phyloP scores from a whole-genome alignment of 257 asterid genomes.

The Parsonsia alboflavescens region DNA sequence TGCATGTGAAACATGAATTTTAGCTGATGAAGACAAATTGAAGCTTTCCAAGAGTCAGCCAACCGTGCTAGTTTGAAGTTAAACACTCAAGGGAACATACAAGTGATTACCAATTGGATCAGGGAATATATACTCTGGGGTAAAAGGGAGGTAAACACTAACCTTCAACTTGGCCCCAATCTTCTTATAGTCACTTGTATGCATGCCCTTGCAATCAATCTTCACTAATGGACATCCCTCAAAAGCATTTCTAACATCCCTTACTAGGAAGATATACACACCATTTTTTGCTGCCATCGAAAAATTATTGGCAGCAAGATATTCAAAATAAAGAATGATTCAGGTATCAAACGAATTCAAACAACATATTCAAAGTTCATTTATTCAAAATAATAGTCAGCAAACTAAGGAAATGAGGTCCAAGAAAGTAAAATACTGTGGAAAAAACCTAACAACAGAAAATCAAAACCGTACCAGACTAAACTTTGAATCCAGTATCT shows the following conservation, averaged over 20 bases:
- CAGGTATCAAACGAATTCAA: not conserved
- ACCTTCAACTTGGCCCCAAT: conserved; percentile 95
- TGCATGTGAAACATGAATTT: not conserved
- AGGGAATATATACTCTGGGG: not conserved
- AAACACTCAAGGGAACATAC: no score
- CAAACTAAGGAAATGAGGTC: not conserved
- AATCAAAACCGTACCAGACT: not conserved
- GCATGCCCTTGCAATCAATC: conserved; percentile 89
- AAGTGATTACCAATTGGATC: no score
- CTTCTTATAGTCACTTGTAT: conserved; percentile 92
- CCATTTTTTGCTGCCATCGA: conserved; percentile 68
- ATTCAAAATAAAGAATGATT: not conserved
- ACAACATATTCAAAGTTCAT: not conserved
- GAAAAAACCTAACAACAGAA: not conserved
- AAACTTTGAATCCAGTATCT: not conserved
- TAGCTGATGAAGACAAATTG: not conserved
- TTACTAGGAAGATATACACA: conserved; percentile 61
- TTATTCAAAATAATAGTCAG: not conserved
- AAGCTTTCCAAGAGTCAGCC: not conserved
- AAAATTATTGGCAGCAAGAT: not conserved
- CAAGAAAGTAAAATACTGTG: not conserved
- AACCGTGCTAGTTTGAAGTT: not conserved
- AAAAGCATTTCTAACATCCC: conserved; percentile 84
- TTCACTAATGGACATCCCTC: conserved; percentile 83
- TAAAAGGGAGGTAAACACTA: conserved; percentile 6